Base-by-base conservation (phyloP, 140 eudicot genomes). In the Bidens hawaiensis region DNA sequence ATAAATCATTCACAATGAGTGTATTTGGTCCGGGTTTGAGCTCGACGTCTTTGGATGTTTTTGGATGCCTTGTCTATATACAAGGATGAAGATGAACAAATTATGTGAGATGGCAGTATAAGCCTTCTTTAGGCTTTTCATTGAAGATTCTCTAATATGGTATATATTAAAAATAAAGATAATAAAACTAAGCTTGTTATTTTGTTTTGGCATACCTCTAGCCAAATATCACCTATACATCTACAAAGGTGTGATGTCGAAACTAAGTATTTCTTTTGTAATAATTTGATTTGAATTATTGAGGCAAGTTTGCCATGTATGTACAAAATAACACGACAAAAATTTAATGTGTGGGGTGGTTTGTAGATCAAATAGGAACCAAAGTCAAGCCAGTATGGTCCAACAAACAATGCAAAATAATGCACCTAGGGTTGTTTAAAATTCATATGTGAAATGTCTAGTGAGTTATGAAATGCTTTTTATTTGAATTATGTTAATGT, bases 321-420 rank as follows among this genome's bases (percentile, higher is more conserved):
- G 0, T 48, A 11, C 14, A 45, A 42, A 49, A 21, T 25, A 12
- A 13, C 4, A 52, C 1, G 17, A 27, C 27, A 27, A 27, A 3
- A 16, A 9, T 43, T 24, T 63, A 45, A 45, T 15, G 16, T 3
- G 18, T 45, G 69, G 69, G 19, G 19, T 64, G 3, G 30, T 17
- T 61, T 30, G 31, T 3, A 28, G 47, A 64, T 21, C 27, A 27
- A 64, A 64, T 64, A 28, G 14, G 23, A 47, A 64, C 48, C 60
- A 64, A 64, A 30, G 23, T 34, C 28, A 31, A 64, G 33, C 36
- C 47, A 18, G 13, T 18, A 64, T 48, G 45, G 22, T 30, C 33
- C 28, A 64, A 64, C 33, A 47, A 64, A 47, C 58, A 46, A 64
- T 46, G 46, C 46, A 47, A 46, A 64, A 64, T 30, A 64, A 18